A percentile compares a stretch with the other conserved stretches of the same genome.
phyloP scores from a whole-genome alignment of 768 basidiomycete genomes.

The Xerocomellus dryophilus region DNA sequence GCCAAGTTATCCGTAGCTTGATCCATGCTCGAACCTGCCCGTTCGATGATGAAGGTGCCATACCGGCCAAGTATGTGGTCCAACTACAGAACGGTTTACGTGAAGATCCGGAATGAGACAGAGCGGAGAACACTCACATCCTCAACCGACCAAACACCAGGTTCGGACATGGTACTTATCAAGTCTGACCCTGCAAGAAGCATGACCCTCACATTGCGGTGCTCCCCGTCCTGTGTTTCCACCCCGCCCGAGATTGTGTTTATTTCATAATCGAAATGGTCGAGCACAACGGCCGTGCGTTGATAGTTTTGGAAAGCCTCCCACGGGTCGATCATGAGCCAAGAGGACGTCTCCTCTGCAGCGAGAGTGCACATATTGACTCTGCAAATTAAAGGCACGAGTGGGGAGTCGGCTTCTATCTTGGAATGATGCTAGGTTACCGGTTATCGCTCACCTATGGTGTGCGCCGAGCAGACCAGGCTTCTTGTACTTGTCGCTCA shows the following conservation, averaged over 20 bases:
- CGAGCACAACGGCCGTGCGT: constrained; percentile 93
- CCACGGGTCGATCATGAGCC: constrained; percentile 99
- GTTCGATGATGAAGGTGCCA: constrained; percentile 92
- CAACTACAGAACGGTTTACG: constrained; percentile 48
- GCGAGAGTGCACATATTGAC: constrained; percentile 88
- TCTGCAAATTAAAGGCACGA: constrained; percentile 40
- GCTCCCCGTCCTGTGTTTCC: constrained; percentile 67
- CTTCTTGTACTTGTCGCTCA: constrained; percentile 96
- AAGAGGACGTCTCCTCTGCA: constrained; percentile 83
- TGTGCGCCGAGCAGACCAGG: constrained; percentile 83
- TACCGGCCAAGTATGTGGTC: constrained; percentile 95
- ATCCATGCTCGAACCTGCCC: constrained; percentile 89
- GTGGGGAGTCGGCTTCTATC: constrained; percentile 19
- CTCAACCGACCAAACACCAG: constrained; percentile 92
- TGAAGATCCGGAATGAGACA: constrained; percentile 12
- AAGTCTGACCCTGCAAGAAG: constrained; percentile 95
- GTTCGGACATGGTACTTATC: constrained; percentile 97
- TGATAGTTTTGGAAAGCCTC: constrained; percentile 95
- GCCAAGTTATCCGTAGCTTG: constrained; percentile 74
- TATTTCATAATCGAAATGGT: constrained; percentile 95
- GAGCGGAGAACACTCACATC: constrained; percentile 62
- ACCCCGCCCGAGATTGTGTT: constrained; percentile 84
- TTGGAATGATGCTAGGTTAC: background rate
- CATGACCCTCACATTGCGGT: constrained; percentile 78
- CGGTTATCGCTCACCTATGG: constrained; percentile 67